phyloP scores from a whole-genome alignment of 2,329 filamentous ascomycete genomes.

The Cladosporium velox region DNA sequence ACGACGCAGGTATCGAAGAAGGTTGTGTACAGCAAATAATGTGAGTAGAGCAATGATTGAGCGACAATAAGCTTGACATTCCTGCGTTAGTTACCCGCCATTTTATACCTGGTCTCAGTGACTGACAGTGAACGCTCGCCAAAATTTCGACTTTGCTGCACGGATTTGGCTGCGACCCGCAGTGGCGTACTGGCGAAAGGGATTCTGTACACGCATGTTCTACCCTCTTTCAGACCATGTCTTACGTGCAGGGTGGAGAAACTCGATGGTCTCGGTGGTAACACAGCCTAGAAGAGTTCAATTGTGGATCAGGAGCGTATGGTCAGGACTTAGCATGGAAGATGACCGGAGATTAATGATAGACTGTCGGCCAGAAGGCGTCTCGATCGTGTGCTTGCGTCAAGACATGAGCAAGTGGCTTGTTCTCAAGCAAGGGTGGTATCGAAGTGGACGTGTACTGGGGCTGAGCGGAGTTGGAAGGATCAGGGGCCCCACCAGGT shows the following conservation, averaged over 20 bases:
- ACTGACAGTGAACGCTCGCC: not conserved
- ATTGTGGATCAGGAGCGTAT: not conserved
- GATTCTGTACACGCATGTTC: not conserved
- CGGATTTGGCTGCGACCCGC: not conserved
- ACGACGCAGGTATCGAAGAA: not conserved
- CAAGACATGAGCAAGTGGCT: not conserved
- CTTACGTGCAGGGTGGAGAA: not conserved
- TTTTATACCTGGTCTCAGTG: constrained; percentile 1
- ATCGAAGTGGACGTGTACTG: not conserved
- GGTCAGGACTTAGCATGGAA: not conserved
- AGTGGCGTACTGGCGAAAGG: not conserved
- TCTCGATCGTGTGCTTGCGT: not conserved
- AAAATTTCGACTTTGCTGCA: constrained; percentile 13
- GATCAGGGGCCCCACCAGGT: not conserved
- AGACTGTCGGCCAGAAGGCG: not conserved
- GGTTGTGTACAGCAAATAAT: too few species aligned
- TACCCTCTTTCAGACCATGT: not conserved
- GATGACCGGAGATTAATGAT: not conserved
- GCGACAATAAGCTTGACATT: constrained; percentile 1
- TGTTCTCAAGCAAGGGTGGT: not conserved
- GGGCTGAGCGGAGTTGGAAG: not conserved
- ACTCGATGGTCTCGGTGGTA: not conserved
- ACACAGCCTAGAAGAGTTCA: not conserved
- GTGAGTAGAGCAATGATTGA: not conserved
- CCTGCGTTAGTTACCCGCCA: not conserved